phyloP scores from a whole-genome alignment of 2,329 filamentous ascomycete species.

The Colletotrichum eleusines region DNA sequence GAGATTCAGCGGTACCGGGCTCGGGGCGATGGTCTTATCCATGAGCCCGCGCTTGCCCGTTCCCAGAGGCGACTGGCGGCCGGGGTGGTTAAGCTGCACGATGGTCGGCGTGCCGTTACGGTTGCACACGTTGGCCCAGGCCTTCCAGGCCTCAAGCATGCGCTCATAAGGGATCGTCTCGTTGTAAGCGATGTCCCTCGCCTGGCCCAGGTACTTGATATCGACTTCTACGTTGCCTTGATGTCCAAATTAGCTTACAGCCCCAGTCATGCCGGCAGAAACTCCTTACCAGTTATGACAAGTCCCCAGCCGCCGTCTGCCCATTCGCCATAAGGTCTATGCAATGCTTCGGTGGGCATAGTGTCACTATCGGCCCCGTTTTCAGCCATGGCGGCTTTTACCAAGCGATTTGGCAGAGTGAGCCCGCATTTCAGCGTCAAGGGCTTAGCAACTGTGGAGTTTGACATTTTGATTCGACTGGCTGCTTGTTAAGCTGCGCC shows the following conservation, averaged over 20 bases:
- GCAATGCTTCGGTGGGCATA: conserved; percentile 57
- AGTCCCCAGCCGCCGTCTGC: conserved; percentile 65
- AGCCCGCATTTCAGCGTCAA: conserved; percentile 67
- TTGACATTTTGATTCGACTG: conserved; percentile 14
- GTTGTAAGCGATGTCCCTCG: conserved; percentile 52
- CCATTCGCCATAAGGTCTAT: conserved; percentile 65
- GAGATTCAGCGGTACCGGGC: conserved; percentile 57
- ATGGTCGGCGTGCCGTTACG: conserved; percentile 53
- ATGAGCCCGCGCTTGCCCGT: conserved; percentile 53
- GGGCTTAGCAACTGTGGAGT: conserved; percentile 45
- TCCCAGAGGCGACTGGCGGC: conserved; percentile 57
- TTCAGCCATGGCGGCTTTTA: conserved; percentile 65
- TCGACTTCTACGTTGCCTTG: conserved; percentile 61
- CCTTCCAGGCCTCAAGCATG: conserved; percentile 53
- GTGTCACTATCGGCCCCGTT: conserved; percentile 54
- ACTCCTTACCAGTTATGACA: conserved; percentile 57
- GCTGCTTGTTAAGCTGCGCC: too few species aligned
- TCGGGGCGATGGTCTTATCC: conserved; percentile 57
- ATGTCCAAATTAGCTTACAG: background rate
- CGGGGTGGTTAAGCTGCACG: conserved; percentile 62
- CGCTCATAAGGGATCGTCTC: conserved; percentile 46
- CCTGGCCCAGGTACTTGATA: conserved; percentile 51
- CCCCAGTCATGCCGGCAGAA: background rate
- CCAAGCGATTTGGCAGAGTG: conserved; percentile 66
- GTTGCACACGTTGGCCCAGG: conserved; percentile 51